phyloP scores from a whole-genome alignment of 345 rosid genomes.

The Ceriops tagal region DNA sequence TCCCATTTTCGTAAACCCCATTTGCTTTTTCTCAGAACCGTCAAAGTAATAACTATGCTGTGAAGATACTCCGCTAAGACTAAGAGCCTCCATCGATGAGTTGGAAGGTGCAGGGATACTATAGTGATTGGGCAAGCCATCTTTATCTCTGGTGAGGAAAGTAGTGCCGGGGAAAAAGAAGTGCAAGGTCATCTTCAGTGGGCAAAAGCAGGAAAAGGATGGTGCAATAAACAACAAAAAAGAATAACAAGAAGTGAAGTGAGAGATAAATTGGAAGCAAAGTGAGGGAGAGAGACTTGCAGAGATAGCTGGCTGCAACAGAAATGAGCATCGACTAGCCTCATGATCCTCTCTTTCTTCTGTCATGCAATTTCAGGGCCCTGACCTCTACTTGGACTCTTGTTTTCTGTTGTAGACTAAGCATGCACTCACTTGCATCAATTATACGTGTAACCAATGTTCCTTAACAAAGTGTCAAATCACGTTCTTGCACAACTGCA shows the following conservation, averaged over 20 bases:
- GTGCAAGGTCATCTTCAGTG: constrained; percentile 27
- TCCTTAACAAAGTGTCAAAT: neutral
- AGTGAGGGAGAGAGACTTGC: neutral
- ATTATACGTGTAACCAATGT: neutral
- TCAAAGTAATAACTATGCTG: constrained; percentile 6
- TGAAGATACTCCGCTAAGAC: neutral
- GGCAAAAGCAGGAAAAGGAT: constrained; percentile 25
- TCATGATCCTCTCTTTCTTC: constrained; percentile 8
- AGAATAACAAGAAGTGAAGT: constrained; percentile 2
- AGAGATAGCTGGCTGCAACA: constrained; percentile 18
- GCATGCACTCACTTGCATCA: neutral
- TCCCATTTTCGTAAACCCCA: constrained; percentile 23
- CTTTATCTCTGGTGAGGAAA: constrained; percentile 13
- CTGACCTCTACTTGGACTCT: constrained; percentile 30
- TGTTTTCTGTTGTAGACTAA: constrained; percentile 10
- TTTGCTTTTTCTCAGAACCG: constrained; percentile 9
- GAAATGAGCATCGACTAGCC: constrained; percentile 25
- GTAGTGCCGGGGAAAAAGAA: constrained; percentile 28
- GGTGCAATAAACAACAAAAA: constrained; percentile 12
- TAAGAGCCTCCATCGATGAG: constrained; percentile 26
- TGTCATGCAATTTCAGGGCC: constrained; percentile 20
- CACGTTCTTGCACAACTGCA: neutral
- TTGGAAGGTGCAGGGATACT: constrained; percentile 4
- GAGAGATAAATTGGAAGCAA: neutral
- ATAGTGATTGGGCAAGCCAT: constrained; percentile 14